Evolutionary conservation across 805 yeast genomes (phyloP), one percentile per base, ranked within the genome.

Genomic region (Metschnikowia cerradonensis): DNA sequence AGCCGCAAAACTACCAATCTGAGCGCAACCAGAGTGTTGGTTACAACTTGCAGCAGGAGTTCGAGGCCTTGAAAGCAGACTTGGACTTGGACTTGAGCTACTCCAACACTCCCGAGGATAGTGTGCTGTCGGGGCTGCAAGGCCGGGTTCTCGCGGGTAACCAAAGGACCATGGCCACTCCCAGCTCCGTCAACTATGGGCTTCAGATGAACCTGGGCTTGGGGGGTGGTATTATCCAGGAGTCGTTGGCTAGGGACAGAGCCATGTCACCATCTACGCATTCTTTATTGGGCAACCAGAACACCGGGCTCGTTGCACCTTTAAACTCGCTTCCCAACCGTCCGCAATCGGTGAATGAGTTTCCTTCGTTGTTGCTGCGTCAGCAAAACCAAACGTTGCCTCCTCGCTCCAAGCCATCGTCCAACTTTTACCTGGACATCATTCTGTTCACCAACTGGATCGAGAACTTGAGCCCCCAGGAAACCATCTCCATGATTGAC

Each of bases 401-500:
- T 32, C 38, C 35, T 32, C 51, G 53, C 45, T 17, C 17, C 26
- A 55, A 17, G 54, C 51, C 79, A 38, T 42, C 44, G 45, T 36
- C 40, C 48, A 50, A 50, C 19, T 58, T 58, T 42, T 53, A 55
- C 56, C 76, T 69, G 60, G 85, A 82, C 57, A 70, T 81, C 60
- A 68, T 74, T 49, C 74, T 73, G 53, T 68, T 78, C 55, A 72
- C 78, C 54, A 70, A 36, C 41, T 58, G 62, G 62, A 48, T 58
- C 36, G 62, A 58, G 50, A 52, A 23, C 43, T 69, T 82, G 62
- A 71, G 68, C 44, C 73, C 79, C n/a, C 73, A 72, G 42, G 84
- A 82, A 54, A 79, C 73, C 56, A 68, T 77, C 50, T 68, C 78
- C 45, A 77, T 80, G 65, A 71, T 81, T 52, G 86, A 81, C 57